phyloP scores from a whole-genome alignment of 2,329 filamentous ascomycete species.

The Scytalidium sp. region DNA sequence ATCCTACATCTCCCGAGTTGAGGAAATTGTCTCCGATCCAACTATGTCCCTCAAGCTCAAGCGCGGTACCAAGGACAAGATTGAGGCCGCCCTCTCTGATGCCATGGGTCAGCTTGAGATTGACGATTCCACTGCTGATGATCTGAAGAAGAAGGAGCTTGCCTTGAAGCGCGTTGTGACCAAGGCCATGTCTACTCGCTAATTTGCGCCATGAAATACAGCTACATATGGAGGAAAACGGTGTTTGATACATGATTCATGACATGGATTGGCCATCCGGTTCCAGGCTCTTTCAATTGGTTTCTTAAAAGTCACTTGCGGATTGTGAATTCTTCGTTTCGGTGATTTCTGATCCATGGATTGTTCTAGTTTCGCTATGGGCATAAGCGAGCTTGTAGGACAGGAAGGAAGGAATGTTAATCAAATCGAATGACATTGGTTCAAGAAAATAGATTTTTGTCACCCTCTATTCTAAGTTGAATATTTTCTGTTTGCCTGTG shows the following conservation, averaged over 20 bases:
- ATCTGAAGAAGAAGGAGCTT: conserved; percentile 99
- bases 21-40: conserved; percentile 98
- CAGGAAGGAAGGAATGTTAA: conserved; percentile 26
- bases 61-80: conserved; percentile 99
- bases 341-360: conserved; percentile 16
- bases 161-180: conserved; percentile 96
- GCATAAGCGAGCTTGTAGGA: conserved; percentile 32
- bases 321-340: conserved; percentile 13
- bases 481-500: conserved; percentile 1
- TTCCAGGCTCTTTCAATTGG: conserved; percentile 23
- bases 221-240: conserved; percentile 18
- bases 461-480: conserved; percentile 13
- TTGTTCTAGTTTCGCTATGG: conserved; percentile 24
- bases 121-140: conserved; percentile 85
- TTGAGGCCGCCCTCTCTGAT: conserved; percentile 93
- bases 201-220: conserved; percentile 32
- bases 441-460: conserved; percentile 7
- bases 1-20: conserved; percentile 96
- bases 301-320: conserved; percentile 31
- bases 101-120: conserved; percentile 98
- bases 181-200: conserved; percentile 92
- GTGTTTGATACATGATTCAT: conserved; percentile 23
- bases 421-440: conserved; percentile 21
- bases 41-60: conserved; percentile 96
- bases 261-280: conserved; percentile 28